Evolutionary conservation across 345 rosid species (phyloP).

Genomic region (Clausena lansium): DNA sequence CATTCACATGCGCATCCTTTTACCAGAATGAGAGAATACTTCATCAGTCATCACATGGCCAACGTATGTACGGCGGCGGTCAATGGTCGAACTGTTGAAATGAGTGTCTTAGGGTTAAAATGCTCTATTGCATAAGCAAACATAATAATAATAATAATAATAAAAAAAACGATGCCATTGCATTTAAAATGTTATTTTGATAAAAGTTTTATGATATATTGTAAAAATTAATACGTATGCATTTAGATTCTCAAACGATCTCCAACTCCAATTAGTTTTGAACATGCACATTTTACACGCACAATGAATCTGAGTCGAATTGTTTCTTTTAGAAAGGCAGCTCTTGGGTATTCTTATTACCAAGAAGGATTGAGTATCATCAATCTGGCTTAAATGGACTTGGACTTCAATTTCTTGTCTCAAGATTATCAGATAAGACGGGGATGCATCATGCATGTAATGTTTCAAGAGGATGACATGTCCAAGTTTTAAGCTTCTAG

Average conservation of each 20-base stretch:
- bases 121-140: too few relatives aligned
- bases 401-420: slow-evolving; percentile 2
- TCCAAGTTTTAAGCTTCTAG: neutral
- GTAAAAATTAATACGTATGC: too few relatives aligned
- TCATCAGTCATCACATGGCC: slow-evolving; percentile 3
- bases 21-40: neutral
- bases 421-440: neutral
- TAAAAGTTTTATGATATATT: too few relatives aligned
- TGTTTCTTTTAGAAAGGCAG: neutral
- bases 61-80: neutral
- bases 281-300: neutral
- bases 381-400: slow-evolving; percentile 16
- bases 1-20: neutral
- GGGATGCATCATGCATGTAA: too few relatives aligned
- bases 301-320: neutral
- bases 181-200: too few relatives aligned
- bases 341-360: neutral
- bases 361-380: neutral
- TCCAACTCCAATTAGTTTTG: neutral
- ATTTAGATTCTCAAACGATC: slow-evolving; percentile 1
- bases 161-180: too few relatives aligned
- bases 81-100: slow-evolving; percentile 25
- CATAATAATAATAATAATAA: too few relatives aligned
- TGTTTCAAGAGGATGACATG: neutral
- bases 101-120: too few relatives aligned